Base-by-base conservation (phyloP, 208 protist species). In the Trichomonas vaginalis region DNA sequence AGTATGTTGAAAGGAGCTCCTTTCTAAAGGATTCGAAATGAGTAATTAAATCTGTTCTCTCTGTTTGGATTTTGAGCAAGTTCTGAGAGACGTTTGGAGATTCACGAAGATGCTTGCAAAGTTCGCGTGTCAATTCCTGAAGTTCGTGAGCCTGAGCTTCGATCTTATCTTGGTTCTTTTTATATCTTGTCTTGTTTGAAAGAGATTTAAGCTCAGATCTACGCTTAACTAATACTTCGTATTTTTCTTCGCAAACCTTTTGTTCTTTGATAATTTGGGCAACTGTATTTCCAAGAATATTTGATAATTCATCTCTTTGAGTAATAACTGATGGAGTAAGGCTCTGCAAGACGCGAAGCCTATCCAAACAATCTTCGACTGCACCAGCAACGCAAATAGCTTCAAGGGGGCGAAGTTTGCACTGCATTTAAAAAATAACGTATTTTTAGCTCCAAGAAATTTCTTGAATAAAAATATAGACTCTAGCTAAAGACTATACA, bases 51-150 rank as follows among this genome's bases (percentile, higher is more conserved):
- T 49, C 35, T 40, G 96, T 95, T 21, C 96, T 88, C 48, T 97
- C 95, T n/a, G 37, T 80, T 56, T 97, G 96, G 35, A 96, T 97
- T 82, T 97, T 97, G 0, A 80, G 32, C 1, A 97, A 80, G 95
- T 97, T 97, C 82, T 97, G 96, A 0, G 96, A 95, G 10, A 97
- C 96, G 49, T 96, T 96, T 27, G 96, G 96, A 95, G 96, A 96
- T 90, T 96, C 96, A 56, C 96, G 95, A 14, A 97, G 96, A 48
- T 96, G 96, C 32, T 90, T 49, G 61, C 96, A 97, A 32, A 97
- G 96, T 79, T 97, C 96, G 9, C 80, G 95, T 42, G 96, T 97
- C 8, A 96, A 92, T 32, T 96, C 96, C 37, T 96, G 96, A 32
- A 97, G 96, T 35, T 51, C 48, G 46, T 95, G 95, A 49, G 96